phyloP scores from a whole-genome alignment of 345 rosid species.

The Geranium rotundifolium region DNA sequence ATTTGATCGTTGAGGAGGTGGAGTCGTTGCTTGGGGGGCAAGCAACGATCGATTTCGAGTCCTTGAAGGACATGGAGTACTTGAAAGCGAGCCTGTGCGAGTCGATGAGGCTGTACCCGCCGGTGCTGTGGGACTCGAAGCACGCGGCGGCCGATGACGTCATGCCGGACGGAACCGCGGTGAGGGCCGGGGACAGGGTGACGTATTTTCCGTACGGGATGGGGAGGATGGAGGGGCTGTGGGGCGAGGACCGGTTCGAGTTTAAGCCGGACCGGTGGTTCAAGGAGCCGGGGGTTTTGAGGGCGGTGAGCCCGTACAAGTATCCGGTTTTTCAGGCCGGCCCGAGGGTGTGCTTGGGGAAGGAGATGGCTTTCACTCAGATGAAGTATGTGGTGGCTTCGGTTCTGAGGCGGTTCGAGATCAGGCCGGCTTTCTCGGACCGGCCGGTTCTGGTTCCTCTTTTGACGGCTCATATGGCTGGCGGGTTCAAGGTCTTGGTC shows the following conservation, averaged over 20 bases:
- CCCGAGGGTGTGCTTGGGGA: slow-evolving; percentile 64
- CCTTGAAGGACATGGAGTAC: slow-evolving; percentile 35
- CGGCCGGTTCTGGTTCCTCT: slow-evolving; percentile 49
- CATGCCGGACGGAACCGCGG: slow-evolving; percentile 56
- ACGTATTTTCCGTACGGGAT: slow-evolving; percentile 55
- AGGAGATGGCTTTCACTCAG: slow-evolving; percentile 63
- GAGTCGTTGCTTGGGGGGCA: slow-evolving; percentile 3
- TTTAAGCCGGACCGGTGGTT: slow-evolving; percentile 66
- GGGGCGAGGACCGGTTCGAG: slow-evolving; percentile 56
- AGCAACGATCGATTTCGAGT: slow-evolving; percentile 19
- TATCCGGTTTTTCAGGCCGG: slow-evolving; percentile 71
- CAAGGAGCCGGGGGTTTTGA: slow-evolving; percentile 17
- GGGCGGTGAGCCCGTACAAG: slow-evolving; percentile 34
- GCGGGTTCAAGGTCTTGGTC: slow-evolving; percentile 48
- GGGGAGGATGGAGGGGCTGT: slow-evolving; percentile 66
- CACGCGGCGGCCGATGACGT: slow-evolving; percentile 38
- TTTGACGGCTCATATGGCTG: slow-evolving; percentile 61
- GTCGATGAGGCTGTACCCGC: slow-evolving; percentile 64
- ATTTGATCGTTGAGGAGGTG: slow-evolving; percentile 25
- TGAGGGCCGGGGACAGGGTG: slow-evolving; percentile 40
- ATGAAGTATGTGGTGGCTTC: slow-evolving; percentile 64
- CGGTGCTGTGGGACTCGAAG: slow-evolving; percentile 68
- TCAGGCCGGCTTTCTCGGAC: slow-evolving; percentile 18
- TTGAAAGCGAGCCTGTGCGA: slow-evolving; percentile 54
- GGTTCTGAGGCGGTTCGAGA: slow-evolving; percentile 30